phyloP scores from a whole-genome alignment of 1,284 basidiomycete species.

The Mycosarcoma maydis region DNA sequence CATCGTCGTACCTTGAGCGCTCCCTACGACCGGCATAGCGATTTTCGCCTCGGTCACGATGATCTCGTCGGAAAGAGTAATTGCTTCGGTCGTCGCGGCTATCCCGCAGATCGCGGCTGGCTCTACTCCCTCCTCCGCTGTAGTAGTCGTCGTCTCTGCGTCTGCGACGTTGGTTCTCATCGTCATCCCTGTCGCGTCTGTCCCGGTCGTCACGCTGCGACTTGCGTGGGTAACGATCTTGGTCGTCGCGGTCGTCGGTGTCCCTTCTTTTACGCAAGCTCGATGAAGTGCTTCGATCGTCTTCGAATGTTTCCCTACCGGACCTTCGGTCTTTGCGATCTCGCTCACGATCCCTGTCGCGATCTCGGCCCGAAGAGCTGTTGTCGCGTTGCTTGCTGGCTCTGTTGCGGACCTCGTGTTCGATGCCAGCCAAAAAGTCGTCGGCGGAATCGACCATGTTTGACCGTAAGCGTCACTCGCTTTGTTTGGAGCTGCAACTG shows the following conservation, averaged over 20 bases:
- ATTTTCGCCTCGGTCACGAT: slow-evolving; percentile 31
- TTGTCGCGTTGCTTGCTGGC: slow-evolving; percentile 15
- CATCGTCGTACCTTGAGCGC: slow-evolving; percentile 37
- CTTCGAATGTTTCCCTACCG: slow-evolving; percentile 29
- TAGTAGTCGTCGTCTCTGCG: slow-evolving; percentile 51
- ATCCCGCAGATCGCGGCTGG: slow-evolving; percentile 19
- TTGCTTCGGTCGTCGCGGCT: slow-evolving; percentile 14
- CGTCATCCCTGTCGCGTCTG: slow-evolving; percentile 59
- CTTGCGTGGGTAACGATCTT: slow-evolving; percentile 37
- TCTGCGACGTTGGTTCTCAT: slow-evolving; percentile 33
- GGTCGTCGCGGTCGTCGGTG: slow-evolving; percentile 35
- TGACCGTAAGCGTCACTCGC: not conserved
- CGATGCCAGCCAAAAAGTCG: slow-evolving; percentile 46
- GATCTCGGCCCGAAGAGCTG: slow-evolving; percentile 20
- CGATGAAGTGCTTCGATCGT: slow-evolving; percentile 21
- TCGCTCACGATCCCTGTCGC: slow-evolving; percentile 27
- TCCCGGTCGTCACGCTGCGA: slow-evolving; percentile 35
- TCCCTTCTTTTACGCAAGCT: slow-evolving; percentile 30
- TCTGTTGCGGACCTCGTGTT: slow-evolving; percentile 34
- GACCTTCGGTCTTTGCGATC: slow-evolving; percentile 35
- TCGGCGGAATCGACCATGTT: slow-evolving; percentile 41
- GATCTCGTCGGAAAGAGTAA: slow-evolving; percentile 16
- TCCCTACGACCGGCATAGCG: slow-evolving; percentile 33
- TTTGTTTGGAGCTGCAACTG: too few species aligned
- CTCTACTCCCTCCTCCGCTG: slow-evolving; percentile 16